A percentile compares a stretch with the other conserved stretches of the same genome.
Evolutionary conservation across 2,329 filamentous ascomycete genomes (phyloP).

Genomic region (Apiospora aurea): DNA sequence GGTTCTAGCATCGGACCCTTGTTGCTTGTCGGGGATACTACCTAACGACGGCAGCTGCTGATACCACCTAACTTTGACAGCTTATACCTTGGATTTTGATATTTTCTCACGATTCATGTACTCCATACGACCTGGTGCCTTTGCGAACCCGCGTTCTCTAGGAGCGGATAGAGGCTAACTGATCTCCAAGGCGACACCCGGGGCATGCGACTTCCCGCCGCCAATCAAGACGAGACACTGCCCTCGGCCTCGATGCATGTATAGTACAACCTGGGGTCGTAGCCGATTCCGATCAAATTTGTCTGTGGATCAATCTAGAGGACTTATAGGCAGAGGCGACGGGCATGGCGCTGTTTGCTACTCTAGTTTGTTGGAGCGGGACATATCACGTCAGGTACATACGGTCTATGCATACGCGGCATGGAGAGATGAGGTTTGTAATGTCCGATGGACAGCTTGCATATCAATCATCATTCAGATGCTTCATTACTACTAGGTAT

Average conservation of each 20-base stretch:
- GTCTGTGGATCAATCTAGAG: neutral
- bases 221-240: slow-evolving; percentile 16
- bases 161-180: neutral
- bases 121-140: neutral
- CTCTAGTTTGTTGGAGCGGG: neutral
- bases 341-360: neutral
- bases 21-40: neutral
- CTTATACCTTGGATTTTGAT: too few species aligned
- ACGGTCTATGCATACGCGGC: neutral
- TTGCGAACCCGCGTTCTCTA: neutral
- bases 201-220: neutral
- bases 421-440: neutral
- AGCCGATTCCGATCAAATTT: slow-evolving; percentile 4
- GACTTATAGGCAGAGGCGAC: neutral
- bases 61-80: neutral
- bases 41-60: neutral
- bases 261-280: slow-evolving; percentile 1
- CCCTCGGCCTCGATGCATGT: slow-evolving; percentile 13
- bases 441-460: neutral
- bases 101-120: neutral
- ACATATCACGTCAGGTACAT: neutral
- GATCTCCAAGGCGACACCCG: neutral
- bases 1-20: slow-evolving; percentile 5
- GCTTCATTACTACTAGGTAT: slow-evolving; percentile 29
- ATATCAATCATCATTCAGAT: slow-evolving; percentile 15